Base-by-base conservation (phyloP, 331 rosid genomes). In the Malus hybrid region DNA sequence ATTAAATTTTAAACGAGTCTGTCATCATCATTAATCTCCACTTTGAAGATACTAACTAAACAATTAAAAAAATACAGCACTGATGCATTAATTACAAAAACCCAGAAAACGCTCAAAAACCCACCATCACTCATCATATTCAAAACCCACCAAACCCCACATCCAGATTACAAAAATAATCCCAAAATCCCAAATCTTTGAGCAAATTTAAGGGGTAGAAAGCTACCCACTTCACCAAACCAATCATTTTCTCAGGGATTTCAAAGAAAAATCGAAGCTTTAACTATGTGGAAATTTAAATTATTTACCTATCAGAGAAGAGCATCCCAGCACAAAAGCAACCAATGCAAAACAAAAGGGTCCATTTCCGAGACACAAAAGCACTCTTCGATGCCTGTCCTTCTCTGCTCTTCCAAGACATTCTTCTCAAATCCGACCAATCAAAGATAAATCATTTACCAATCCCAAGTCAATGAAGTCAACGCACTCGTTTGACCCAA, bases 241-340 rank as follows among this genome's bases (percentile, higher is more conserved):
- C 19, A 48, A 48, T 48, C 55, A 48, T 48, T 48, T 48, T 5
- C 1, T 48, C 19, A 5, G 55, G 55, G 19, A 48, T 14, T 48
- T 48, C 19, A 48, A 15, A 48, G 55, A 48, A 48, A 14, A 24
- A 15, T 75, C 26, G 46, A 70, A 42, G 4, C 70, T 75, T 50
- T 69, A 34, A 4, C 18, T 4, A 60, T 26, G 71, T 29, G 24
- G 55, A 44, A 50, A 53, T 55, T 48, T 5, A 15, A 48, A 48
- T 48, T 14, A 48, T 48, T 15, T 48, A 87, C 90, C 90, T 84
- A 46, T 82, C 88, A 63, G 90, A 87, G 82, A 87, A 87, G 71
- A 86, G 86, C 87, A 86, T 81, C 60, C 90, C 90, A 55, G 82
- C 86, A 77, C 86, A 84, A 77, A 86, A 86, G 64, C 88, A 82